Evolutionary conservation across 148 eudicot genomes (phyloP).

Genomic region (Silene uniflora): DNA sequence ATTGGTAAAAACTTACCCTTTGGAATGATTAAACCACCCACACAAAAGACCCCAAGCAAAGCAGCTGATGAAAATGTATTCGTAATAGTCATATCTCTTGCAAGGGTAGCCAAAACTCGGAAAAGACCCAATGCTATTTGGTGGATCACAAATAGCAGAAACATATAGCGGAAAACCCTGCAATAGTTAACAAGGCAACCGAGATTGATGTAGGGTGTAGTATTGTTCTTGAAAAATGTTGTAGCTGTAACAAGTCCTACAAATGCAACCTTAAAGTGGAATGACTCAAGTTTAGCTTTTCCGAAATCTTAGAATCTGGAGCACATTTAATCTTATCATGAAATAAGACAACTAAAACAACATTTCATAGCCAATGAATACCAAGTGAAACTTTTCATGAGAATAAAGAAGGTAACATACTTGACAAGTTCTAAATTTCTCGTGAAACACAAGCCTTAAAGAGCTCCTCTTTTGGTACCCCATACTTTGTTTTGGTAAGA

Average conservation of each 20-base stretch:
- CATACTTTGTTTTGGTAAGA: conserved; percentile 46
- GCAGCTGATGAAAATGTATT: too few relatives aligned
- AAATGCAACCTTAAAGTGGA: conserved; percentile 74
- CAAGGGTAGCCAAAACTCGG: too few relatives aligned
- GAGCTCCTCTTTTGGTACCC: conserved; percentile 59
- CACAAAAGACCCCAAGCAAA: too few relatives aligned
- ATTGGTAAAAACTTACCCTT: too few relatives aligned
- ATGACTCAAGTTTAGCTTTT: neutral
- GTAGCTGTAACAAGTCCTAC: conserved; percentile 65
- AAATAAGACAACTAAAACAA: too few relatives aligned
- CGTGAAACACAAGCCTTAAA: conserved; percentile 59
- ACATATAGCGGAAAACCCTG: conserved; percentile 72
- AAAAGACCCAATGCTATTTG: too few relatives aligned
- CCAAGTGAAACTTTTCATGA: neutral
- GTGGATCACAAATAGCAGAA: too few relatives aligned
- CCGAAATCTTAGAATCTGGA: neutral
- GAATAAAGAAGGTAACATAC: conserved; percentile 29
- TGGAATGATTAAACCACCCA: too few relatives aligned
- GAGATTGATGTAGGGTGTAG: conserved; percentile 58
- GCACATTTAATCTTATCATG: neutral
- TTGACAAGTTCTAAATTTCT: conserved; percentile 70
- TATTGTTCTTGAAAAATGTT: conserved; percentile 52
- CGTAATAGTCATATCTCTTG: too few relatives aligned
- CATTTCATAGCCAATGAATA: too few relatives aligned
- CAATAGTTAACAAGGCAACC: conserved; percentile 33